Percentiles rank a stretch among this genome's conserved stretches.
Evolutionary conservation across 2,329 filamentous ascomycete species (phyloP).

Genomic region (Neopestalotiopsis clavispora): DNA sequence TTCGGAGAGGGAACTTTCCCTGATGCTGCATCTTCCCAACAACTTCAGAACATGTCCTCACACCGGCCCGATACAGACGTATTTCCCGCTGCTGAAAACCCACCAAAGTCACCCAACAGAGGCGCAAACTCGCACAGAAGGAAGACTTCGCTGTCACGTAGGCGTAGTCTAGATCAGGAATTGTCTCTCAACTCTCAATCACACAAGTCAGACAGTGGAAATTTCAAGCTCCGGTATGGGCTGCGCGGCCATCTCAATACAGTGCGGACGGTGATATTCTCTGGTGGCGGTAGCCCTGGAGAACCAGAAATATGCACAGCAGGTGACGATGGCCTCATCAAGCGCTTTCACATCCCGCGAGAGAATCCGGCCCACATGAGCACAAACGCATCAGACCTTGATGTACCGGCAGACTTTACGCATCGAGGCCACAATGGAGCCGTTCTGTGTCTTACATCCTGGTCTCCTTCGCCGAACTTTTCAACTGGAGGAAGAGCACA

Average conservation of each 20-base stretch:
- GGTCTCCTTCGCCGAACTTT: conserved; percentile 86
- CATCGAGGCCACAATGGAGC: conserved; percentile 92
- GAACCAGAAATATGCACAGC: conserved; percentile 97
- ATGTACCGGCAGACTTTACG: conserved; percentile 92
- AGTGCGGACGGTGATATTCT: conserved; percentile 94
- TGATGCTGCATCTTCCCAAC: conserved; percentile 55
- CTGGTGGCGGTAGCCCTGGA: conserved; percentile 90
- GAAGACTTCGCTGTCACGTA: conserved; percentile 78
- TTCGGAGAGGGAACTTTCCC: conserved; percentile 80
- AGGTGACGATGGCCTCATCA: conserved; percentile 93
- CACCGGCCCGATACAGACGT: conserved; percentile 84
- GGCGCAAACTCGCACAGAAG: conserved; percentile 73
- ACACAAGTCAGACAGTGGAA: conserved; percentile 71
- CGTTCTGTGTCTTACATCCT: conserved; percentile 85
- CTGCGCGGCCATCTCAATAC: conserved; percentile 92
- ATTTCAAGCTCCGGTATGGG: conserved; percentile 92
- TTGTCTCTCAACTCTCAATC: conserved; percentile 52
- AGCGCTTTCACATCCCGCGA: conserved; percentile 93
- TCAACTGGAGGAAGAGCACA: conserved; percentile 85
- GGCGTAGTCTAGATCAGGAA: conserved; percentile 72
- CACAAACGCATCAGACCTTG: conserved; percentile 74
- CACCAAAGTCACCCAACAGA: conserved; percentile 80
- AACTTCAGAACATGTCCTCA: conserved; percentile 48
- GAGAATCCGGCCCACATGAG: conserved; percentile 63
- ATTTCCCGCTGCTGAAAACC: conserved; percentile 82